Evolutionary conservation across 495 filamentous ascomycete species (phyloP), one percentile per base, ranked within the genome.

Genomic region (Bacidia gigantensis): DNA sequence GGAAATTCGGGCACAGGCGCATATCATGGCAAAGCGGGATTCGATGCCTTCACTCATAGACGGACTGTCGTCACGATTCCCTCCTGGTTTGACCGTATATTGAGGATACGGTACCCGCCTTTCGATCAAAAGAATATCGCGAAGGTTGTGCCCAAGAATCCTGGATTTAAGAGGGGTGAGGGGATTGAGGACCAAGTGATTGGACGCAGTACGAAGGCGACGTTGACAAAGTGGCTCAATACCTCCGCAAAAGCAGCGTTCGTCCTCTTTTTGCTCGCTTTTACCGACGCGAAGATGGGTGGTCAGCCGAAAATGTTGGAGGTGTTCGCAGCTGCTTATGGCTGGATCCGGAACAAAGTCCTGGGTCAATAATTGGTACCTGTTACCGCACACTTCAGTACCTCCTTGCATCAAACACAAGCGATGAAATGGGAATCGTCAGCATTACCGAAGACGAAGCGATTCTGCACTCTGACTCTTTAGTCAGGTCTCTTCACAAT

Each of bases 11-110:
- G 59, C 18, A 43, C 24, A 1, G 57, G 57, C 21, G 38, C 38
- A 10, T 60, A 61, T 22, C 57, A 59, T 17, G 57, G 57, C 2
- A 56, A 54, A 50, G 51, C 46, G 61, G 51, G 58, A 35, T 54
- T 67, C 60, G 45, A 60, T 47, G 21, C 56, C 58, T 48, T 56
- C 45, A 46, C 65, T 29, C 49, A 65, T 11, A 25, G 9, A 14
- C 25, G 62, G 7, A 20, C 59, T 40, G 42, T 62, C 58, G 49
- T 65, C 20, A 49, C 55, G 52, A 22, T 54, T 11, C n/a, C 58
- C 11, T 11, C 20, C 12, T 59, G 49, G 35, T 29, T 61, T 21
- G 49, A 56, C n/a, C 49, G 51, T 38, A 21, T 60, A 17, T 14
- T 53, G 11, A 11, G 42, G 26, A 52, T 56, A 24, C 49, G 56